phyloP scores from a whole-genome alignment of 768 basidiomycete species.

The Trametes coccinea region DNA sequence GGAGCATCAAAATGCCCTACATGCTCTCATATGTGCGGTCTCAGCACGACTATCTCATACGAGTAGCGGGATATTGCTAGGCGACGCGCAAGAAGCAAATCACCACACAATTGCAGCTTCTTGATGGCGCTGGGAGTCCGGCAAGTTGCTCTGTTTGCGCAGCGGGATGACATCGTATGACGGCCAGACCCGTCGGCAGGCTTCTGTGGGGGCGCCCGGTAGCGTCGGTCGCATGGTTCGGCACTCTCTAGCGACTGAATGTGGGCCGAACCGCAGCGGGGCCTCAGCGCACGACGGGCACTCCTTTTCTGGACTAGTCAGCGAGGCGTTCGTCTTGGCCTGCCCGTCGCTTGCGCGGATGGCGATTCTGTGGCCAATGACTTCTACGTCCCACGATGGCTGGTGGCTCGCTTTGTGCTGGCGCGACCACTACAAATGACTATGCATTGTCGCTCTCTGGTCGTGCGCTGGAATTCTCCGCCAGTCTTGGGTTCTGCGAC shows the following conservation, averaged over 20 bases:
- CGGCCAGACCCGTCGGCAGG: no score
- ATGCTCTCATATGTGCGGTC: no score
- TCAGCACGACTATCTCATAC: no score
- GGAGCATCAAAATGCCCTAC: no score
- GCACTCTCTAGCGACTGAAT: slow-evolving; percentile 6
- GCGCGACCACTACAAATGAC: not conserved
- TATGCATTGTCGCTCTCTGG: not conserved
- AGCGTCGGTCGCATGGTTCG: slow-evolving; percentile 14
- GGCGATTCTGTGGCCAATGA: not conserved
- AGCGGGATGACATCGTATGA: not conserved
- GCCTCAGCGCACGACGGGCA: not conserved
- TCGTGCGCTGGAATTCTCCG: no score
- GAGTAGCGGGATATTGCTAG: no score
- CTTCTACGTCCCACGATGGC: slow-evolving; percentile 6
- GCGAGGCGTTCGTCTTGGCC: slow-evolving; percentile 4
- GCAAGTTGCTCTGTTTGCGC: not conserved
- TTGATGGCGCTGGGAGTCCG: no score
- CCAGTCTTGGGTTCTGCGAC: no score
- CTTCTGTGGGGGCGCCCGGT: not conserved
- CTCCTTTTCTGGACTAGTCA: slow-evolving; percentile 10
- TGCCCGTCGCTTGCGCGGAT: not conserved
- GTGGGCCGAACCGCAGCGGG: not conserved
- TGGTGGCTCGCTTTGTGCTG: not conserved
- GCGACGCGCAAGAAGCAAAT: no score
- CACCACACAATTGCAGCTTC: no score